phyloP scores from a whole-genome alignment of 176 grass and related monocot species.

The Avena eriantha region DNA sequence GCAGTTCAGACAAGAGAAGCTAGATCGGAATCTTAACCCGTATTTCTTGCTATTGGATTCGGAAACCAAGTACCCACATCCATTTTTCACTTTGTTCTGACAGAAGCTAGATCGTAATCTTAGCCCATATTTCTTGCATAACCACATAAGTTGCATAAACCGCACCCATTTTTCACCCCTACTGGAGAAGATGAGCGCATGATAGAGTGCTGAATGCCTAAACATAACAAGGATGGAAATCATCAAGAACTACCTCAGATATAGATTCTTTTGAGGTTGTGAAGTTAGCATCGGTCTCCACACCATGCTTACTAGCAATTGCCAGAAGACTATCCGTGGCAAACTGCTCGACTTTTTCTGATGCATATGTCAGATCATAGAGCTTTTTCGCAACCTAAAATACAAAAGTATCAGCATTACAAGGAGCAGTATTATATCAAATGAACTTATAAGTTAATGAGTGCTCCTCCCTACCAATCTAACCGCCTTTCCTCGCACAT shows the following conservation, averaged over 20 bases:
- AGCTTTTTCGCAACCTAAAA: conserved; percentile 89
- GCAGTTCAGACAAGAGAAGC: not conserved
- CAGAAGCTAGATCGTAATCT: not conserved
- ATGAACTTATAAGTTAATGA: conserved; percentile 36
- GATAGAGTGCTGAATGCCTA: not conserved
- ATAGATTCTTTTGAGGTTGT: conserved; percentile 47
- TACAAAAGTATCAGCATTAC: conserved; percentile 31
- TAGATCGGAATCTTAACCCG: not conserved
- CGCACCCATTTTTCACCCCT: not conserved
- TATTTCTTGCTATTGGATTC: conserved; percentile 13
- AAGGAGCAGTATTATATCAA: conserved; percentile 16
- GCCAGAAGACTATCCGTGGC: conserved; percentile 70
- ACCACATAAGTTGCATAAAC: not conserved
- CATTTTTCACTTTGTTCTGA: conserved; percentile 25
- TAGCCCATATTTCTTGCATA: conserved; percentile 11
- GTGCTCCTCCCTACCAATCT: conserved; percentile 71
- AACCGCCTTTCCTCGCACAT: conserved; percentile 86
- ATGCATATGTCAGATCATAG: conserved; percentile 73
- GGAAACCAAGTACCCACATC: not conserved
- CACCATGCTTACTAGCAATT: conserved; percentile 59
- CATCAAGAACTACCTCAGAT: conserved; percentile 57
- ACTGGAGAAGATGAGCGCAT: conserved; percentile 10
- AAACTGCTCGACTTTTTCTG: conserved; percentile 80
- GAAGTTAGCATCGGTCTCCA: conserved; percentile 49
- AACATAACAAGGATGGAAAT: conserved; percentile 24